Base-by-base conservation (phyloP, 2,329 filamentous ascomycete species). In the Xylaria sp. region DNA sequence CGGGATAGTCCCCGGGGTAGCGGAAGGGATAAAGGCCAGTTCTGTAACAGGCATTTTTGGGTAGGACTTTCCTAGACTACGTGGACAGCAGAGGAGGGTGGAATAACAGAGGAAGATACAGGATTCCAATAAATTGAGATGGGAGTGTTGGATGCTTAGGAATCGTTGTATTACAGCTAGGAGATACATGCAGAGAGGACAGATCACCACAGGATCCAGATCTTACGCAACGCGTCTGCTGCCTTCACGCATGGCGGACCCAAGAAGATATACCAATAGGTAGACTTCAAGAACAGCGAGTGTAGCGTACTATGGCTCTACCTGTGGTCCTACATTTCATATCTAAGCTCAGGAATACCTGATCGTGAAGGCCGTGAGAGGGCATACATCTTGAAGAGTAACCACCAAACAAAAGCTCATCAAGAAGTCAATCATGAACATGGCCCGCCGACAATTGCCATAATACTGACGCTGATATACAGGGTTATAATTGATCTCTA, bases 1-100 rank as follows among this genome's bases (percentile, higher is more conserved):
- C n/a, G 70, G 23, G 52, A 75, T 54, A 36, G 54, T 61, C 18
- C 64, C 71, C 25, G 70, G 72, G 7, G 66, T 70, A 15, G 25
- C 64, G 13, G 73, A 67, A 12, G 71, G 66, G 18, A 76, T 46
- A 62, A 68, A 64, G n/a, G 73, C 71, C 15, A 74, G 60, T 28
- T 74, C 72, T 23, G 72, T 71, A 12, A 74, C 71, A 25, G 72
- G 54, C 73, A 75, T 69, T 60, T 39, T 67, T 51, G 23, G 31
- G 41, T 25, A 39, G 43, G n/a, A 36, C 4, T 33, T 55, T 49
- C 23, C 13, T 18, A 1, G 39, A 39, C n/a, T 9, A 23, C 25
- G 10, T 8, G n/a, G 23, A 18, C 52, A n/a, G 8, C 28, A 20
- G 8, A 41, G 2, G 33, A 18, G 13, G 20, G 41, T n/a, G 20